A percentile compares a stretch with the other conserved stretches of the same genome.
Conservation (phyloP, 441 rosid genomes). For the Monsonia emarginata region DNA sequence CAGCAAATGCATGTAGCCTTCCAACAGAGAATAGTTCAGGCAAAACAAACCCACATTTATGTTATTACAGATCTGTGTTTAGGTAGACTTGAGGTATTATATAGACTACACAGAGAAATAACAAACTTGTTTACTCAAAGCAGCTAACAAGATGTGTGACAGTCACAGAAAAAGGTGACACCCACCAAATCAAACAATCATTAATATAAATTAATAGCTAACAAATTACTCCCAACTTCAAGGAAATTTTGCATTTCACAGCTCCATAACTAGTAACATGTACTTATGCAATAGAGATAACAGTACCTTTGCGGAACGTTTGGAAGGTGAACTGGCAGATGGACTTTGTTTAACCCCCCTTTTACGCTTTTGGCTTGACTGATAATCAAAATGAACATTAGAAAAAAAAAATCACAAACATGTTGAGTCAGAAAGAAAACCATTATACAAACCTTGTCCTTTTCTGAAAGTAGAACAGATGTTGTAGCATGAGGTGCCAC, state of each 20-base stretch:
- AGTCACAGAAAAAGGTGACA: background rate
- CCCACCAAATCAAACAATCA: background rate
- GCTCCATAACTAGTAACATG: background rate
- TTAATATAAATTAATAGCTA: background rate
- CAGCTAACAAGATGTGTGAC: background rate
- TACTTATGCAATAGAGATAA: background rate
- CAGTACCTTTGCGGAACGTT: slow-evolving; percentile 50
- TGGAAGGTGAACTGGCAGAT: slow-evolving; percentile 40
- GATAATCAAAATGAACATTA: slow-evolving; percentile 14
- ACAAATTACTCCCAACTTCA: background rate
- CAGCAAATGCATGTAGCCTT: background rate
- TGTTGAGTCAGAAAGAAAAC: background rate
- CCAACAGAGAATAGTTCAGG: background rate
- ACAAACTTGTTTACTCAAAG: background rate
- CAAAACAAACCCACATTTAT: background rate
- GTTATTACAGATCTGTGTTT: background rate
- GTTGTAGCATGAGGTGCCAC: slow-evolving; percentile 68
- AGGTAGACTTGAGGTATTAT: background rate
- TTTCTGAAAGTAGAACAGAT: slow-evolving; percentile 47
- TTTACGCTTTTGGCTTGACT: slow-evolving; percentile 72
- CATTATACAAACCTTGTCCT: slow-evolving; percentile 41
- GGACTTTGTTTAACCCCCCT: slow-evolving; percentile 42
- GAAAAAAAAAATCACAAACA: background rate
- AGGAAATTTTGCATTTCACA: background rate
- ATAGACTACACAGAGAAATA: background rate